Evolutionary conservation across 208 protist species (phyloP).

Genomic region (Leishmania arabica): DNA sequence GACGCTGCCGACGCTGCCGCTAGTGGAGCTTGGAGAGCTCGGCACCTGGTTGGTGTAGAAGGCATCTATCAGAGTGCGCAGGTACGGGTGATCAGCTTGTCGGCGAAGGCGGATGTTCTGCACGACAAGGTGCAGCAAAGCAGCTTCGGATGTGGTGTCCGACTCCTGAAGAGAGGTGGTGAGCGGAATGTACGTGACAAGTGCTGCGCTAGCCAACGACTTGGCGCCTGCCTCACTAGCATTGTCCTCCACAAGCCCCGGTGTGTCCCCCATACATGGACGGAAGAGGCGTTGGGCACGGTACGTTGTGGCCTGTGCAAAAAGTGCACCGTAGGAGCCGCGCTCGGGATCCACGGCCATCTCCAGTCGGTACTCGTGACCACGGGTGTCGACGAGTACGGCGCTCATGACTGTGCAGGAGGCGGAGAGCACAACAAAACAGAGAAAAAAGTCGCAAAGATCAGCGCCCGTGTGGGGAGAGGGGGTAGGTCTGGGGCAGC

Average conservation of each 20-base stretch:
- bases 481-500: neutral
- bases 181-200: constrained; percentile 32
- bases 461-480: neutral
- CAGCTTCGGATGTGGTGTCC: constrained; percentile 4
- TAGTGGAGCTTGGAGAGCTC: neutral
- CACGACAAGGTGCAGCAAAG: constrained; percentile 1
- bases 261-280: neutral
- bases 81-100: constrained; percentile 21
- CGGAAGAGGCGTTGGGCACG: neutral
- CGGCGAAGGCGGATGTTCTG: constrained; percentile 23
- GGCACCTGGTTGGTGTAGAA: constrained; percentile 22
- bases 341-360: neutral
- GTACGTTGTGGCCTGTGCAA: constrained; percentile 11
- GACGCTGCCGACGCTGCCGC: neutral
- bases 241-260: too few species aligned
- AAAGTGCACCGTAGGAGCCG: constrained; percentile 25
- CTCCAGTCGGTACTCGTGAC: constrained; percentile 16
- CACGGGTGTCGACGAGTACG: constrained; percentile 11
- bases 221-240: neutral
- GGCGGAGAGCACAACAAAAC: neutral
- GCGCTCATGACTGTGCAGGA: constrained; percentile 8
- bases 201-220: neutral
- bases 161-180: constrained; percentile 16
- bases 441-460: neutral
- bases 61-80: constrained; percentile 26